Conservation (phyloP, 106 monocot genomes). For the Dactylorhiza incarnata region DNA sequence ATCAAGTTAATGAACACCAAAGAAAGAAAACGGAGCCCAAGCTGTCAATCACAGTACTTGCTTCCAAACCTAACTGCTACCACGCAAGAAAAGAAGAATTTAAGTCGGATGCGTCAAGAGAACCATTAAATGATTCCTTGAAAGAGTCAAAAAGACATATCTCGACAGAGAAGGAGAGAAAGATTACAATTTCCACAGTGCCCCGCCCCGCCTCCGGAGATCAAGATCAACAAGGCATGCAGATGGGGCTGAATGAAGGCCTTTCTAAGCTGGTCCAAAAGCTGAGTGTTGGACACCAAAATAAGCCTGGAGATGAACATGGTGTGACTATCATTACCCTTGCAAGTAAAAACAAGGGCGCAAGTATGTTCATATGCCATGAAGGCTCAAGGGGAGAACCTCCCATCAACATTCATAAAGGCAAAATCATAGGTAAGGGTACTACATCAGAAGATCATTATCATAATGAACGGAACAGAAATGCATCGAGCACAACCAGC, state of each 20-base stretch:
- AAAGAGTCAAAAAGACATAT: neutral
- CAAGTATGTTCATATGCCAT: constrained; percentile 40
- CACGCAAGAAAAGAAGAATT: neutral
- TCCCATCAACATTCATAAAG: too few species aligned
- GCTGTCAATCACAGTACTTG: neutral
- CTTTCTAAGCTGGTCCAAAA: constrained; percentile 34
- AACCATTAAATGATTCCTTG: neutral
- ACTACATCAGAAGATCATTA: neutral
- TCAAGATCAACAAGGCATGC: constrained; percentile 12
- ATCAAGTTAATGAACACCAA: neutral
- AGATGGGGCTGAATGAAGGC: constrained; percentile 43
- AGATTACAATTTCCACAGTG: constrained; percentile 22
- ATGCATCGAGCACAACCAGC: constrained; percentile 7
- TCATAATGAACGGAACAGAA: neutral
- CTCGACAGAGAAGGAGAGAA: constrained; percentile 8
- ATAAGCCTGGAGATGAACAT: constrained; percentile 12
- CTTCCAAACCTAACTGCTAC: neutral
- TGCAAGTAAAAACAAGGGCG: constrained; percentile 77
- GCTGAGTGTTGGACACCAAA: constrained; percentile 18
- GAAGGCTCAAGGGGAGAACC: neutral
- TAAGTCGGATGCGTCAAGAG: neutral
- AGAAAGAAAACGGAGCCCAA: constrained; percentile 6
- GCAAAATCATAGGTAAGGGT: neutral
- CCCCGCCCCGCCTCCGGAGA: constrained; percentile 7
- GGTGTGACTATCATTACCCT: constrained; percentile 53